Percentiles rank a stretch among this genome's conserved stretches.
phyloP scores from a whole-genome alignment of 2,329 filamentous ascomycete species.

The Alternaria rosae region DNA sequence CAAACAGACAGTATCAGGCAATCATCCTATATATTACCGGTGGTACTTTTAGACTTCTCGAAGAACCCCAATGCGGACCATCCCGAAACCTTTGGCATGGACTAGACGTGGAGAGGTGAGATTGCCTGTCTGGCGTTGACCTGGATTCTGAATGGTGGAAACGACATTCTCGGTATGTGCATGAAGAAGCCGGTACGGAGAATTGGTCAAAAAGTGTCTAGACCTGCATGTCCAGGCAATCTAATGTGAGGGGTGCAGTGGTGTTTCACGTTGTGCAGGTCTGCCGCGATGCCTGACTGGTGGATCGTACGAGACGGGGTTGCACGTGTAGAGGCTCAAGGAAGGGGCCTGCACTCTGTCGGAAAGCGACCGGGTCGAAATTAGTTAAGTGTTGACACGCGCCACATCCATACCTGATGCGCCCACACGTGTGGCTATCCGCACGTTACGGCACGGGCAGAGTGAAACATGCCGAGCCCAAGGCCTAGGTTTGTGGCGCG shows the following conservation, averaged over 20 bases:
- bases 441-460: neutral
- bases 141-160: slow-evolving; percentile 10
- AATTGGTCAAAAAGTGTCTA: slow-evolving; percentile 4
- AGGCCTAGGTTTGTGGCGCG: neutral
- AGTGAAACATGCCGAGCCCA: neutral
- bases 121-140: neutral
- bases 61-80: neutral
- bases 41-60: neutral
- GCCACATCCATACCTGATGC: neutral
- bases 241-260: slow-evolving; percentile 4
- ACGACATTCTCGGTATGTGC: neutral
- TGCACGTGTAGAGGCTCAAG: neutral
- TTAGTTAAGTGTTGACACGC: neutral
- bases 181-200: slow-evolving; percentile 11
- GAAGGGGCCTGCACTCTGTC: neutral
- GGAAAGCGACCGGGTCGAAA: neutral
- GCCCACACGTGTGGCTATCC: neutral
- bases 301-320: neutral
- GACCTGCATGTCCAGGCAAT: neutral
- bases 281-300: slow-evolving; percentile 3
- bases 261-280: slow-evolving; percentile 3
- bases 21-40: slow-evolving; percentile 3
- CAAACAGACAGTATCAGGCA: neutral
- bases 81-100: neutral
- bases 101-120: slow-evolving; percentile 2